These are phyloP conservation scores for Tolypocladium inflatum DNA, from an alignment of 2,329 filamentous ascomycete genomes.

Conservation along the genomic window DNA sequence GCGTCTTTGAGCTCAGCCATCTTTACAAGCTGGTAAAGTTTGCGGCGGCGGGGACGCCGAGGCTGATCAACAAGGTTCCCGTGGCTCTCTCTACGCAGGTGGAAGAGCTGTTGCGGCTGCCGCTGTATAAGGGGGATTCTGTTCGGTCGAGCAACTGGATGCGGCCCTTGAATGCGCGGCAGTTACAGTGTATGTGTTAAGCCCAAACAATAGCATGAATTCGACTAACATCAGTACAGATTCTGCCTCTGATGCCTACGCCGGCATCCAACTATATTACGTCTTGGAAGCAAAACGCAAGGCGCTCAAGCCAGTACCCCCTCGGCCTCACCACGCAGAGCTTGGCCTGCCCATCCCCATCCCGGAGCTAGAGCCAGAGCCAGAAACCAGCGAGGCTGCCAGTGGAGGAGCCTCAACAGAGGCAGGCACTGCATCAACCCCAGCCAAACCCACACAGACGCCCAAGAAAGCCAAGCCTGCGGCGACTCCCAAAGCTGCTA, in stretches of 20 bases:
- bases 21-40: constrained; percentile 70
- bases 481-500: constrained; percentile 6
- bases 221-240: constrained; percentile 32
- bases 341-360: constrained; percentile 53
- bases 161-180: constrained; percentile 46
- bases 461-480: background rate
- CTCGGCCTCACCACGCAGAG: constrained; percentile 60
- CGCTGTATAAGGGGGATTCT: constrained; percentile 60
- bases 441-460: background rate
- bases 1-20: constrained; percentile 74
- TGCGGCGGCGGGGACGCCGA: constrained; percentile 36
- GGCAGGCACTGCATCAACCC: background rate
- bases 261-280: constrained; percentile 63
- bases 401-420: background rate
- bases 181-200: constrained; percentile 56
- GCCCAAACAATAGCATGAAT: constrained; percentile 1
- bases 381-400: background rate
- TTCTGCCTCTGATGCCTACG: constrained; percentile 77
- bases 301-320: constrained; percentile 58
- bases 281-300: constrained; percentile 60
- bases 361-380: constrained; percentile 8
- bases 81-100: constrained; percentile 63
- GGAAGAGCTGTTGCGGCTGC: constrained; percentile 59
- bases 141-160: constrained; percentile 74
- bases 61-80: constrained; percentile 54